phyloP scores from a whole-genome alignment of 1,284 basidiomycete species.

The Garcileccinum viscosum region DNA sequence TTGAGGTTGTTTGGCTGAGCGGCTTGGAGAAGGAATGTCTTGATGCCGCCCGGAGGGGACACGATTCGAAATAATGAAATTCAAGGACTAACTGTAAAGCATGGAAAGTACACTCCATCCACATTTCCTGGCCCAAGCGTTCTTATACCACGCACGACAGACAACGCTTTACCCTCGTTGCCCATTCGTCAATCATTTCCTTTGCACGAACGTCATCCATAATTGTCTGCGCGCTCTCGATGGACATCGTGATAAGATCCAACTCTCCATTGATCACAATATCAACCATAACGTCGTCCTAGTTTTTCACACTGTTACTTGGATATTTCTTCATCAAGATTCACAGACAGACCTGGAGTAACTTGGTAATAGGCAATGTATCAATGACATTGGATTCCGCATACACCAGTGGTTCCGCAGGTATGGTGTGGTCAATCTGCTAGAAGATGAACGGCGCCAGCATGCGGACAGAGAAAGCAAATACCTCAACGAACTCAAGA shows the following conservation, averaged over 20 bases:
- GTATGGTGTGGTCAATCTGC: constrained; percentile 44
- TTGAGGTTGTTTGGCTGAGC: constrained; percentile 78
- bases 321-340: background rate
- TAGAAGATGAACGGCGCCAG: constrained; percentile 3
- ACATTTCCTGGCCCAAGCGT: background rate
- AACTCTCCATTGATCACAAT: constrained; percentile 41
- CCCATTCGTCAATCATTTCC: constrained; percentile 40
- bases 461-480: background rate
- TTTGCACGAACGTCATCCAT: constrained; percentile 40
- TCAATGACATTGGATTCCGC: constrained; percentile 25
- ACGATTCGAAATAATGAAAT: constrained; percentile 24
- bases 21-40: constrained; percentile 81
- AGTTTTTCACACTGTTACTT: constrained; percentile 11
- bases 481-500: constrained; percentile 17
- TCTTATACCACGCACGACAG: constrained; percentile 13
- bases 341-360: constrained; percentile 32
- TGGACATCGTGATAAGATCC: constrained; percentile 47
- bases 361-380: constrained; percentile 27
- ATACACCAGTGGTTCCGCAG: constrained; percentile 16
- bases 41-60: constrained; percentile 70
- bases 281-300: constrained; percentile 54
- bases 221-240: constrained; percentile 44
- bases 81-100: background rate
- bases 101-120: constrained; percentile 10
- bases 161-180: constrained; percentile 39